Percentiles rank a stretch among this genome's conserved stretches.
Evolutionary conservation across 805 yeast genomes (phyloP).

Genomic region (Jamesozyma jinghongensis): DNA sequence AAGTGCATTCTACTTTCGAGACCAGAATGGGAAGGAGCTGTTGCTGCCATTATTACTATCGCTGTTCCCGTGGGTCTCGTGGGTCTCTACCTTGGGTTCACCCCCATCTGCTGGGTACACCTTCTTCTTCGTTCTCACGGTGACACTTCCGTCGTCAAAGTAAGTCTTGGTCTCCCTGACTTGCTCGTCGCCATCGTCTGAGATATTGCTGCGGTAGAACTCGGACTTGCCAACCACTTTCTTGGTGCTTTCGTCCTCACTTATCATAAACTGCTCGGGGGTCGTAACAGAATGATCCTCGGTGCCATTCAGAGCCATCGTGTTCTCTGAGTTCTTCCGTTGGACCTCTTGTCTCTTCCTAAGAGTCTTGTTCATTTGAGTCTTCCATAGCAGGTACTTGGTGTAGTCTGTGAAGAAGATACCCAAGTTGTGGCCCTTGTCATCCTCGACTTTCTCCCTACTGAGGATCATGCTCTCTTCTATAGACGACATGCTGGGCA

Average conservation of each 20-base stretch:
- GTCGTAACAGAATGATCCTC: slow-evolving; percentile 6
- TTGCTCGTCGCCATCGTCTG: slow-evolving; percentile 40
- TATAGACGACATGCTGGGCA: slow-evolving; percentile 15
- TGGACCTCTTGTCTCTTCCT: slow-evolving; percentile 17
- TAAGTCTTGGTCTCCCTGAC: slow-evolving; percentile 30
- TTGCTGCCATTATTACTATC: background rate
- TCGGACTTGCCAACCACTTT: slow-evolving; percentile 33
- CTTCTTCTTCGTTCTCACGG: slow-evolving; percentile 32
- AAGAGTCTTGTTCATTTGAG: slow-evolving; percentile 42
- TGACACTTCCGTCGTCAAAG: slow-evolving; percentile 37
- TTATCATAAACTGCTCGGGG: slow-evolving; percentile 23
- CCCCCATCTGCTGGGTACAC: slow-evolving; percentile 33
- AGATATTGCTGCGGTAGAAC: slow-evolving; percentile 30
- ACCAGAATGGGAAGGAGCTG: slow-evolving; percentile 4
- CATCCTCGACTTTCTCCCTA: slow-evolving; percentile 49
- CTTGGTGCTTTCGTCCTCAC: slow-evolving; percentile 7
- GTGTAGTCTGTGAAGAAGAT: slow-evolving; percentile 56
- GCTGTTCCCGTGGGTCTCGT: slow-evolving; percentile 13
- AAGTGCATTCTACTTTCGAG: background rate
- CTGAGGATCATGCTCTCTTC: slow-evolving; percentile 34
- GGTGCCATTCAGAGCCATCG: background rate
- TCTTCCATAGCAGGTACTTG: slow-evolving; percentile 58
- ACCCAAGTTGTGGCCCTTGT: slow-evolving; percentile 40
- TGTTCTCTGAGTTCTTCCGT: background rate
- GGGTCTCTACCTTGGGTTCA: slow-evolving; percentile 28